Conservation (phyloP, 1,139 yeast species). For the Saccharomycopsis hybrid region DNA sequence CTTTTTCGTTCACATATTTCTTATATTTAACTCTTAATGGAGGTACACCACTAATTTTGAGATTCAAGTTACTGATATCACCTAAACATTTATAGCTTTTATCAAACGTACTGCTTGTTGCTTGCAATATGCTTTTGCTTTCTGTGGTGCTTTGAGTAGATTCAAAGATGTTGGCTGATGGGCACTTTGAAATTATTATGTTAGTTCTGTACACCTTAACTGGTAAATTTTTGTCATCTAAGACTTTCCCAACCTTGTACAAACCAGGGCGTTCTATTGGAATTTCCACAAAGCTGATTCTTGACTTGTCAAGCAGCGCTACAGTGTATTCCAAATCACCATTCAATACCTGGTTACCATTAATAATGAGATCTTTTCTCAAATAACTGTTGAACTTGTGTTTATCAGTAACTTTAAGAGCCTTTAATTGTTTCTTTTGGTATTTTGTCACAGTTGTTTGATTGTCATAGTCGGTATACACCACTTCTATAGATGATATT, state of each 20-base stretch:
- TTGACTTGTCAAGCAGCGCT: constrained; percentile 10
- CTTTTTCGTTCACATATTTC: constrained; percentile 47
- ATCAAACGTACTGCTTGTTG: constrained; percentile 19
- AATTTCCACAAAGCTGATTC: constrained; percentile 40
- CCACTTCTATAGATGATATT: constrained; percentile 61
- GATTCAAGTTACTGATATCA: constrained; percentile 46
- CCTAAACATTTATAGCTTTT: constrained; percentile 57
- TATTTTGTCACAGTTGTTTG: constrained; percentile 44
- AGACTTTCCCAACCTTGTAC: constrained; percentile 59
- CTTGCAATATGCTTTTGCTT: not conserved
- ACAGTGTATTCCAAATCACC: constrained; percentile 12
- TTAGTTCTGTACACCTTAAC: constrained; percentile 62
- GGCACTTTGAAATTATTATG: constrained; percentile 69
- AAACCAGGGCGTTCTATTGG: constrained; percentile 68
- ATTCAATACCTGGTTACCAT: constrained; percentile 32
- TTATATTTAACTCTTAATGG: constrained; percentile 64
- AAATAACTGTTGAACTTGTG: constrained; percentile 34
- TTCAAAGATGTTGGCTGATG: constrained; percentile 47
- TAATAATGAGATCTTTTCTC: constrained; percentile 28
- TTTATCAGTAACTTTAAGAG: constrained; percentile 29
- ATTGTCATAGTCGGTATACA: constrained; percentile 51
- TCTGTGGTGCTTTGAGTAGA: too few species aligned
- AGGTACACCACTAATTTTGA: constrained; percentile 65
- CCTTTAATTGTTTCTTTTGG: constrained; percentile 49
- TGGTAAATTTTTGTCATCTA: constrained; percentile 56